A percentile compares a stretch with the other conserved stretches of the same genome.
Conservation (phyloP, 371 early-diverging fungal species). For the Chytridium lagenaria region DNA sequence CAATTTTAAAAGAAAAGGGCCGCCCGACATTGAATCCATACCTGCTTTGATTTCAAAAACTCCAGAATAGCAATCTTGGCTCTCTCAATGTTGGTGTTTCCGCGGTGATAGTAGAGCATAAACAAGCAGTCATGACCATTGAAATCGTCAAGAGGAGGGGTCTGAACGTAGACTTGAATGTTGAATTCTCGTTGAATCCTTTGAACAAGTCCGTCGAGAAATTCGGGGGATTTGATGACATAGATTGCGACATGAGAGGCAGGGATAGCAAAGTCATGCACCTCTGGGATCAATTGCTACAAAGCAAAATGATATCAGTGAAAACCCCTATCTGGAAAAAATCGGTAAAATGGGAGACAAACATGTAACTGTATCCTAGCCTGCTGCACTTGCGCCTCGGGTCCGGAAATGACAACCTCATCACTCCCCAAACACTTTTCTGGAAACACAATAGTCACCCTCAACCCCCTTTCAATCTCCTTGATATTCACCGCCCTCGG, state of each 20-base stretch:
- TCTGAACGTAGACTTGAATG: conserved; percentile 38
- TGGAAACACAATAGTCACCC: conserved; percentile 49
- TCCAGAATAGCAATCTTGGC: conserved; percentile 50
- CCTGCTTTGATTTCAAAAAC: conserved; percentile 50
- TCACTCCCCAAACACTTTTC: conserved; percentile 53
- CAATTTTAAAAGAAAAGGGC: conserved; percentile 12
- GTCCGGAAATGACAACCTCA: conserved; percentile 41
- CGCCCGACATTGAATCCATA: conserved; percentile 28
- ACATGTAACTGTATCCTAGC: conserved; percentile 45
- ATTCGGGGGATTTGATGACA: conserved; percentile 36
- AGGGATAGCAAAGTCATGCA: conserved; percentile 38
- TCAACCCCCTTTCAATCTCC: conserved; percentile 43
- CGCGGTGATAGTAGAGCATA: conserved; percentile 36
- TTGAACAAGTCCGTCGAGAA: conserved; percentile 24
- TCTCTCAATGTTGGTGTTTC: conserved; percentile 33
- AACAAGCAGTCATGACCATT: conserved; percentile 37
- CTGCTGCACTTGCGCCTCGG: conserved; percentile 38
- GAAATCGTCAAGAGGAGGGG: conserved; percentile 18
- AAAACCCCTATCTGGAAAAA: neutral
- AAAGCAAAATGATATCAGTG: neutral
- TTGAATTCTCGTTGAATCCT: conserved; percentile 36
- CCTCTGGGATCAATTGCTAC: conserved; percentile 46
- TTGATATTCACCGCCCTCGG: conserved; percentile 35
- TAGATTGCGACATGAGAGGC: conserved; percentile 24
- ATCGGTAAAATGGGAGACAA: conserved; percentile 11